A percentile compares a stretch with the other conserved stretches of the same genome.
phyloP scores from a whole-genome alignment of 768 basidiomycete species.

The Jaapia argillacea region DNA sequence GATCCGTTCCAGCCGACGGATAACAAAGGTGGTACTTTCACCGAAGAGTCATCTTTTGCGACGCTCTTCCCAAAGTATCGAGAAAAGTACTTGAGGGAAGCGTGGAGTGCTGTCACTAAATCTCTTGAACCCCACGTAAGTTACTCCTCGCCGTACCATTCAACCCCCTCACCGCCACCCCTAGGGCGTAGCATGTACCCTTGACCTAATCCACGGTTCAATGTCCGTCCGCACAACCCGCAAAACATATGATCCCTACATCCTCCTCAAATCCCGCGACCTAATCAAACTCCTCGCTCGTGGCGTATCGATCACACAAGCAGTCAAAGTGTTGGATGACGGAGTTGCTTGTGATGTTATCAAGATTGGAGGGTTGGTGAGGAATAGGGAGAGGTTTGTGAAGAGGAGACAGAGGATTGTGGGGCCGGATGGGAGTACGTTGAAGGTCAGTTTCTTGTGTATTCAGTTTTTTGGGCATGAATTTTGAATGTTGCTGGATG shows the following conservation, averaged over 20 bases:
- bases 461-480: background rate
- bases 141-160: slow-evolving; percentile 1
- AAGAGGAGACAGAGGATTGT: slow-evolving; percentile 95
- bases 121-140: slow-evolving; percentile 74
- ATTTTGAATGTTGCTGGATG: slow-evolving; percentile 1
- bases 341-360: slow-evolving; percentile 92
- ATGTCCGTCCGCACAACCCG: slow-evolving; percentile 97
- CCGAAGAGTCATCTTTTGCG: slow-evolving; percentile 96
- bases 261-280: slow-evolving; percentile 92
- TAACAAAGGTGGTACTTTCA: slow-evolving; percentile 76
- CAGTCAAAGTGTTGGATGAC: slow-evolving; percentile 86
- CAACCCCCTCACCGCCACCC: slow-evolving; percentile 2
- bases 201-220: slow-evolving; percentile 92
- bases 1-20: slow-evolving; percentile 67
- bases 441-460: slow-evolving; percentile 57
- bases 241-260: slow-evolving; percentile 95
- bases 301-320: slow-evolving; percentile 79
- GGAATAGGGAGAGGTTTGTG: slow-evolving; percentile 95
- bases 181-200: slow-evolving; percentile 82
- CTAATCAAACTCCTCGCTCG: slow-evolving; percentile 92
- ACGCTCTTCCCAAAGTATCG: slow-evolving; percentile 98
- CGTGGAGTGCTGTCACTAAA: slow-evolving; percentile 86
- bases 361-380: slow-evolving; percentile 88
- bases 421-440: slow-evolving; percentile 92
- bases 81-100: slow-evolving; percentile 91